These are phyloP conservation scores for Polychytrium aggregatum DNA, from an alignment of 192 early-diverging fungal genomes.

Conservation along the genomic window DNA sequence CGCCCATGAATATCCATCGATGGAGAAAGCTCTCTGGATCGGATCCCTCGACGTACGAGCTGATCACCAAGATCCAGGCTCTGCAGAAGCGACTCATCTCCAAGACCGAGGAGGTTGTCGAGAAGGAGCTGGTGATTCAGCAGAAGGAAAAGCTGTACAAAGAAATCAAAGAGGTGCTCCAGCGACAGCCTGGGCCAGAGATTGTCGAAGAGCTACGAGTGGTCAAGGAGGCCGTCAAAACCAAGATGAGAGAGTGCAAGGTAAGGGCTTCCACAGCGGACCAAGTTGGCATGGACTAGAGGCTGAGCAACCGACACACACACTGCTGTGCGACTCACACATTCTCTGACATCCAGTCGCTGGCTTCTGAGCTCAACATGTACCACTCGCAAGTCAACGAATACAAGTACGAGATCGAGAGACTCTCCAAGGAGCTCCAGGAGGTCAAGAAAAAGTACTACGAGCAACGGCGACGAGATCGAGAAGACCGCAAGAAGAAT, in stretches of 20 bases:
- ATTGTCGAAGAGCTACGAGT: conserved; percentile 39
- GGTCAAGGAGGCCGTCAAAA: conserved; percentile 35
- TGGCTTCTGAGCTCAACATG: conserved; percentile 56
- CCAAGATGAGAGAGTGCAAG: conserved; percentile 42
- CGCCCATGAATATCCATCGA: conserved; percentile 52
- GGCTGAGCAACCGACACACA: neutral
- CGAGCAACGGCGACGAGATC: no score
- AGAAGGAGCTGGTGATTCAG: conserved; percentile 46
- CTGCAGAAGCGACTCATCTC: conserved; percentile 46
- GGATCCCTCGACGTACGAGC: conserved; percentile 48
- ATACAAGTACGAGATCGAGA: conserved; percentile 49
- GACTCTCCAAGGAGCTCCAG: conserved; percentile 39
- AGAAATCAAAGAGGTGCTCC: conserved; percentile 45
- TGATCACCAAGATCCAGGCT: conserved; percentile 51
- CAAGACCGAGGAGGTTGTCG: conserved; percentile 53
- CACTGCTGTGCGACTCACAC: no score
- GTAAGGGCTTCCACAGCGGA: conserved; percentile 6
- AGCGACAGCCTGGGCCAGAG: conserved; percentile 45
- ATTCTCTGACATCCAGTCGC: conserved; percentile 19
- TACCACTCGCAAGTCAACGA: conserved; percentile 53
- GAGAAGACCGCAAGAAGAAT: no score
- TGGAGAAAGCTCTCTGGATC: conserved; percentile 48
- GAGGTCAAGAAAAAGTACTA: conserved; percentile 51
- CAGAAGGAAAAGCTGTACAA: conserved; percentile 48
- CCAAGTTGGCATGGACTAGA: no score